Evolutionary conservation across 495 filamentous ascomycete species (phyloP), one percentile per base, ranked within the genome.

Genomic region (Penicillium crystallinum): DNA sequence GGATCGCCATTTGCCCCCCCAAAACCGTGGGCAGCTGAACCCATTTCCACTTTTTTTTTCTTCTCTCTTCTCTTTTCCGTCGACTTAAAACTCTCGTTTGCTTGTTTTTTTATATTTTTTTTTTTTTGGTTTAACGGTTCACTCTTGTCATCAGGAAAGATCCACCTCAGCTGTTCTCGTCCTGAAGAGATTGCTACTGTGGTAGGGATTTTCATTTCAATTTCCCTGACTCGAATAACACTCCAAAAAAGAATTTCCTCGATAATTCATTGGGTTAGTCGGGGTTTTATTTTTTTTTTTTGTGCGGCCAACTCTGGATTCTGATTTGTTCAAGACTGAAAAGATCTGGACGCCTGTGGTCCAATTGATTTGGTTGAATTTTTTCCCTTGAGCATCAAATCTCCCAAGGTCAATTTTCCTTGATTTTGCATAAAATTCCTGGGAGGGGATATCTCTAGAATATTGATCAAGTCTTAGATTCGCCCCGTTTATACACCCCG

Each of bases 1-100:
- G 49, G 59, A 65, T 64, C 63, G 54, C 58, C 61, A 69, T 67
- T 49, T 29, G 47, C 48, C 48, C 61, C 46, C 67, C 60, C 65
- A 61, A n/a, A n/a, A 64, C 68, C 57, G 62, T 64, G 54, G 43
- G 45, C 52, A 53, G 58, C 62, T 64, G 62, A 66, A 56, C 44
- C 59, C 34, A 55, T 47, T 43, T 50, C 34, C 33, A 27, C 34
- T 50, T 50, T 39, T 38, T 40, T 37, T 45, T 42, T 55, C 38
- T 48, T 25, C 23, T 25, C 23, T 27, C 7, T 30, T 12, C 3
- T 27, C n/a, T 38, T 23, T 40, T 33, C 35, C 33, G 43, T 29
- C 30, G 23, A 39, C 40, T 5, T 10, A 39, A 15, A 18, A 14
- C 38, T 33, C 14, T 27, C 34, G n/a, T n/a, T n/a, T n/a, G n/a